A percentile compares a stretch with the other conserved stretches of the same genome.
Conservation (phyloP, 2,329 filamentous ascomycete species). For the Fusarium bactridioides region DNA sequence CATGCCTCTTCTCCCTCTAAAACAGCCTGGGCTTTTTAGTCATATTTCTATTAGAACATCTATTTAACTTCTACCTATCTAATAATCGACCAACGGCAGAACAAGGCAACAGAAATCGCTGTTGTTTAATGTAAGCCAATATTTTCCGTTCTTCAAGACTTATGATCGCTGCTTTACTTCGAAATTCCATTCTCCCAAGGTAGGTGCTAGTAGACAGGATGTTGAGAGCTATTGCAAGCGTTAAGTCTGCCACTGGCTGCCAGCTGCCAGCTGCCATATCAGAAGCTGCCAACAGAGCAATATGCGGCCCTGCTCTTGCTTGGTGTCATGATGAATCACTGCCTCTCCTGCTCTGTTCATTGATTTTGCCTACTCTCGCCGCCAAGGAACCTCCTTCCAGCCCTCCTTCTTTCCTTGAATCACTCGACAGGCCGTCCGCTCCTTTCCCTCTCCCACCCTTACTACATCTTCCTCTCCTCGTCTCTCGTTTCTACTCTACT, state of each 20-base stretch:
- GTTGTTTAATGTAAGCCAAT: constrained; percentile 6
- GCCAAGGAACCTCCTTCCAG: neutral
- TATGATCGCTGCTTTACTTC: neutral
- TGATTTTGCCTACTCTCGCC: neutral
- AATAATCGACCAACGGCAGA: neutral
- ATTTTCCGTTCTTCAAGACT: neutral
- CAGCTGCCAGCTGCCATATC: constrained; percentile 27
- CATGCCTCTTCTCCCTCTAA: neutral
- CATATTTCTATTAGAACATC: neutral
- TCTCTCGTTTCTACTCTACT: constrained; percentile 20
- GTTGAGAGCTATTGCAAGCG: neutral
- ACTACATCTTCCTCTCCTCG: constrained; percentile 16
- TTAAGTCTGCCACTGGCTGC: constrained; percentile 12
- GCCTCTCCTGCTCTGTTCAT: neutral
- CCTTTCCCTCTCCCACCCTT: neutral
- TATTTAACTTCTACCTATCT: constrained; percentile 13
- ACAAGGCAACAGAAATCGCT: neutral
- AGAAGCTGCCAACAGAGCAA: constrained; percentile 6
- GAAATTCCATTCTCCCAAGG: neutral
- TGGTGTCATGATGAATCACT: constrained; percentile 29
- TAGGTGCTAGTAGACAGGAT: neutral
- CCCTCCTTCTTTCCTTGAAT: constrained; percentile 24
- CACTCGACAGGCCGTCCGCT: neutral
- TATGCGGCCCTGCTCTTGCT: neutral
- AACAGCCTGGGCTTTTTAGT: neutral